A percentile compares a stretch with the other conserved stretches of the same genome.
These are phyloP conservation scores for Eucalyptus regnans DNA, from an alignment of 345 rosid genomes.

Conservation along the genomic window DNA sequence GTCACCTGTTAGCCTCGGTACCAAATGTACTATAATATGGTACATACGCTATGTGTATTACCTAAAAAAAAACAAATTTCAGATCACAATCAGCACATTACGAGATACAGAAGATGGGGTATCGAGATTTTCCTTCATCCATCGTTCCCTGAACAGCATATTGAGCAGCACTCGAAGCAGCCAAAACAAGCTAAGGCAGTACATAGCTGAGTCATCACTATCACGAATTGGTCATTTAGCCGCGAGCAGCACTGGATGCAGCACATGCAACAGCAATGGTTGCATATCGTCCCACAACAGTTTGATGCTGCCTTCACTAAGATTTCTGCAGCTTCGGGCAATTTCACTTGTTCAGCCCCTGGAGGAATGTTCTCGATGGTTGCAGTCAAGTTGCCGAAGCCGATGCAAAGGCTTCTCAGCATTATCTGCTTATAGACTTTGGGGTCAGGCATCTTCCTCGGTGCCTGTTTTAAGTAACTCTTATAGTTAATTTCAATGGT, in stretches of 20 bases:
- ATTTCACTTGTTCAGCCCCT: slow-evolving; percentile 31
- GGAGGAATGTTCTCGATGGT: slow-evolving; percentile 61
- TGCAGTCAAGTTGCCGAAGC: slow-evolving; percentile 64
- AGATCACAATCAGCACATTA: background rate
- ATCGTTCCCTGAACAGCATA: slow-evolving; percentile 56
- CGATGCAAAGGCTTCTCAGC: slow-evolving; percentile 33
- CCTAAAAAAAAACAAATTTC: background rate
- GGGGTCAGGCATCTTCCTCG: slow-evolving; percentile 21
- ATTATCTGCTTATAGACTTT: slow-evolving; percentile 10
- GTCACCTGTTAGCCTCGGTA: background rate
- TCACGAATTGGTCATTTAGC: slow-evolving; percentile 55
- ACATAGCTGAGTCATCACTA: slow-evolving; percentile 46
- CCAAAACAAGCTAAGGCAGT: slow-evolving; percentile 61
- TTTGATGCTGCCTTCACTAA: slow-evolving; percentile 63
- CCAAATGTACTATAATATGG: background rate
- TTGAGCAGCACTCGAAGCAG: slow-evolving; percentile 70
- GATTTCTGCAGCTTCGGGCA: slow-evolving; percentile 76
- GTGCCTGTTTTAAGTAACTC: slow-evolving; percentile 11
- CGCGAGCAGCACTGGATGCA: slow-evolving; percentile 61
- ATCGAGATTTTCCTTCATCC: background rate
- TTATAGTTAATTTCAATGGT: background rate
- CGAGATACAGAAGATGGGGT: background rate
- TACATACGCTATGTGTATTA: background rate
- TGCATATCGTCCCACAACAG: slow-evolving; percentile 48
- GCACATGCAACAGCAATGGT: slow-evolving; percentile 79